Conservation (phyloP, 495 filamentous ascomycete species). For the Thermothielavioides terrestris region DNA sequence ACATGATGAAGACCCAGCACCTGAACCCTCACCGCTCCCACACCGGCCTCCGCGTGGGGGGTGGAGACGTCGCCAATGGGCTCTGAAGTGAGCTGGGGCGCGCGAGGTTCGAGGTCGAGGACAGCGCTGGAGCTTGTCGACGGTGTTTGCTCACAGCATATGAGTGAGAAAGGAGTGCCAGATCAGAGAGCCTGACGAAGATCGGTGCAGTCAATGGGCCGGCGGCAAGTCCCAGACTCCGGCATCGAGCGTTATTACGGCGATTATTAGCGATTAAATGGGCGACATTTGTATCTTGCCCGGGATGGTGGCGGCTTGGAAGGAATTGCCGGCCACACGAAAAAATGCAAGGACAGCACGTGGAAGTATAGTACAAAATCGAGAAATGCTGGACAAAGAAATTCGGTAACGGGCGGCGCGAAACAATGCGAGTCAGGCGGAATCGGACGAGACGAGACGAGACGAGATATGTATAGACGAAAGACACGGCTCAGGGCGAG, state of each 20-base stretch:
- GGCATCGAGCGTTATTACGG: slow-evolving; percentile 26
- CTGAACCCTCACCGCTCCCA: slow-evolving; percentile 21
- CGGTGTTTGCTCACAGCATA: slow-evolving; percentile 9
- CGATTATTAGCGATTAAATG: slow-evolving; percentile 31
- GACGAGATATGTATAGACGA: not conserved
- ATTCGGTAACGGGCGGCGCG: not conserved
- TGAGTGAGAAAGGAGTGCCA: not conserved
- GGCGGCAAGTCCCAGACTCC: slow-evolving; percentile 31
- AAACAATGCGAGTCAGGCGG: not conserved
- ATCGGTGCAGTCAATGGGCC: slow-evolving; percentile 6
- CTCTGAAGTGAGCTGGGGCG: not conserved
- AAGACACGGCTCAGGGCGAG: not conserved
- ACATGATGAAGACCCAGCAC: slow-evolving; percentile 30
- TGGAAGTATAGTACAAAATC: not conserved
- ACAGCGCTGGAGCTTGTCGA: not conserved
- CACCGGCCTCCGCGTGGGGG: slow-evolving; percentile 12
- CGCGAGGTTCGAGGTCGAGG: slow-evolving; percentile 1
- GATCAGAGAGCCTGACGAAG: not conserved
- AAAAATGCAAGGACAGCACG: not conserved
- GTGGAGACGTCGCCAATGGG: slow-evolving; percentile 8
- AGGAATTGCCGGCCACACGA: not conserved
- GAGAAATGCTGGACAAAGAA: slow-evolving; percentile 1
- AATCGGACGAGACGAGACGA: not conserved
- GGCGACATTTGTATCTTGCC: slow-evolving; percentile 25
- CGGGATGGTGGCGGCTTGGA: not conserved